Evolutionary conservation across 331 rosid species (phyloP), one percentile per base, ranked within the genome.

Genomic region (Acacia concinna): DNA sequence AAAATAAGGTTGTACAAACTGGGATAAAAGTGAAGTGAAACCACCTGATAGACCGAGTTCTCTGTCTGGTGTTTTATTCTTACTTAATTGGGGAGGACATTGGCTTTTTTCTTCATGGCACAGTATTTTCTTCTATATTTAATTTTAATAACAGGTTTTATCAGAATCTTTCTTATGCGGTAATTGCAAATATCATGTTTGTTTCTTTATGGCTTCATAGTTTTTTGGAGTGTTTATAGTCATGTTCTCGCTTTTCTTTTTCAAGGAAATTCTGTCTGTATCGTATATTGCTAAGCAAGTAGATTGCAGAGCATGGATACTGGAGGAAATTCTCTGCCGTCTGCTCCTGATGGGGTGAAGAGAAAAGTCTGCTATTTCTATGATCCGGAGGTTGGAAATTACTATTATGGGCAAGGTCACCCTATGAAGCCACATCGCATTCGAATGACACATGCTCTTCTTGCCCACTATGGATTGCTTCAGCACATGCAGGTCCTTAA

Each of bases 391-490:
- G 97, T 94, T 35, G 97, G 98, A 37, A 94, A 92, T 86, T 92
- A 94, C 90, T 94, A 94, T 76, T 94, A 94, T 74, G 98, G 98
- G 27, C 98, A 92, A 74, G 97, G 97, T 68, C 98, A 94, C 73
- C 97, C 98, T 12, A 94, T 94, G 98, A 94, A 94, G 89, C 98
- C 98, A 2, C 98, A 94, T 81, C 90, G 98, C n/a, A 92, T 94
- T 25, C 59, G 98, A 46, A 92, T 94, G 98, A 92, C 98, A 62
- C 98, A 94, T 47, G 97, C 97, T 73, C 92, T 92, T 37, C 94
- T 94, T 44, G 97, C 97, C 79, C 97, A 92, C 82, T 94, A 94
- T 52, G 97, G 97, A 46, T 87, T 94, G 81, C 98, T 92, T 65
- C 95, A 92, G 86, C 87, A 94, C 84, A 91, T 94, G 98, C 97